Percentiles rank a stretch among this genome's conserved stretches.
phyloP scores from a whole-genome alignment of 2,329 filamentous ascomycete species.

The Zalaria sp. region DNA sequence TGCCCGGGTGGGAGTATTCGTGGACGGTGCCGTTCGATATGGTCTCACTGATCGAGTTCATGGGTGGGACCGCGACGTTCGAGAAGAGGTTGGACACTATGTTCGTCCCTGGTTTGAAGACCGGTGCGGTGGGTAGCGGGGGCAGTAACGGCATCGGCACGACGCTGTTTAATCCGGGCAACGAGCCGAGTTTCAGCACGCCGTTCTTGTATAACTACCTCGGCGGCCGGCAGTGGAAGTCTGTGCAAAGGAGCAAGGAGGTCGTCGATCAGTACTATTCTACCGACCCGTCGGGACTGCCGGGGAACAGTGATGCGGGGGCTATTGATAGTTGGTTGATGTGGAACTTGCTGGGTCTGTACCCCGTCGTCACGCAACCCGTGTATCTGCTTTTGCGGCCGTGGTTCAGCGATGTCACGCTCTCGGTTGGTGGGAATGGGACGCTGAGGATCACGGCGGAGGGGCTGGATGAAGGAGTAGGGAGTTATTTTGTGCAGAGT shows the following conservation, averaged over 20 bases:
- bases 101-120: too few species aligned
- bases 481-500: slow-evolving; percentile 46
- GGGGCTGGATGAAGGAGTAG: slow-evolving; percentile 30
- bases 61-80: slow-evolving; percentile 25
- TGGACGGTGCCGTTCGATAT: slow-evolving; percentile 30
- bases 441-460: slow-evolving; percentile 36
- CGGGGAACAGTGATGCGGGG: slow-evolving; percentile 19
- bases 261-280: slow-evolving; percentile 15
- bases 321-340: slow-evolving; percentile 17
- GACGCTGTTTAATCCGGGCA: slow-evolving; percentile 7
- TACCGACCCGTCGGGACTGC: slow-evolving; percentile 14
- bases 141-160: too few species aligned
- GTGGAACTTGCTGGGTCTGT: slow-evolving; percentile 20
- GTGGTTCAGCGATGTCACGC: slow-evolving; percentile 46
- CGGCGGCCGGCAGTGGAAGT: slow-evolving; percentile 16
- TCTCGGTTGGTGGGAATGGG: slow-evolving; percentile 43
- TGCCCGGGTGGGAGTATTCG: slow-evolving; percentile 40
- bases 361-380: slow-evolving; percentile 16
- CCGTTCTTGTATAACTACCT: slow-evolving; percentile 20
- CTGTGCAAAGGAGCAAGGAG: slow-evolving; percentile 10
- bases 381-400: slow-evolving; percentile 31
- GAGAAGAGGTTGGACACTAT: slow-evolving; percentile 17
- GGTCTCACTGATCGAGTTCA: slow-evolving; percentile 25
- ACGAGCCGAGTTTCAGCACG: slow-evolving; percentile 19
- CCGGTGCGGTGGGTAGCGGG: too few species aligned